Evolutionary conservation across 371 early-diverging fungal genomes (phyloP).

Genomic region (Rhizomucor pusillus): DNA sequence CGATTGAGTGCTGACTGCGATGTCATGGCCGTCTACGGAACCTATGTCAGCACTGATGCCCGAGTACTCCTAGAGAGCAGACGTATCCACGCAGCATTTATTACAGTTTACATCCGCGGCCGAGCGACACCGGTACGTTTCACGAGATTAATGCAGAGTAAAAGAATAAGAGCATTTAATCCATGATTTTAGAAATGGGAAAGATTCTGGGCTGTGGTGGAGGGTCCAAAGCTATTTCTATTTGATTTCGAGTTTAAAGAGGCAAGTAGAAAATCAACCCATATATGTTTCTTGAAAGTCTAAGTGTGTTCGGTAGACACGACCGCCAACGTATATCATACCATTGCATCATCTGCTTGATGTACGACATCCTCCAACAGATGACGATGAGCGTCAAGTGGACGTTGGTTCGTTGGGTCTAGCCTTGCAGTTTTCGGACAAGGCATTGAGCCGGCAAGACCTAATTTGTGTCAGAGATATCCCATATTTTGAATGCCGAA

Average conservation of each 20-base stretch:
- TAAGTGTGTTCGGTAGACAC: constrained; percentile 24
- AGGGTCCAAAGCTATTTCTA: constrained; percentile 28
- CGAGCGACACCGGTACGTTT: constrained; percentile 35
- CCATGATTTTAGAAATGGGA: constrained; percentile 33
- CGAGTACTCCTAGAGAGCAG: constrained; percentile 29
- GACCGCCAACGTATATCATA: constrained; percentile 26
- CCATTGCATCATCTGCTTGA: constrained; percentile 25
- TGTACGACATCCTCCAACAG: constrained; percentile 36
- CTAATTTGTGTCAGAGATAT: constrained; percentile 7
- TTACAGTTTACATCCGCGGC: constrained; percentile 44
- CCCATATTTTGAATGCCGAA: constrained; percentile 31
- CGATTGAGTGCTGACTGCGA: constrained; percentile 17
- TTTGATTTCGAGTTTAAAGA: constrained; percentile 51
- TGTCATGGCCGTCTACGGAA: constrained; percentile 40
- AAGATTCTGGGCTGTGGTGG: constrained; percentile 40
- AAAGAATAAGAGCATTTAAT: not conserved
- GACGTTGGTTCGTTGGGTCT: constrained; percentile 42
- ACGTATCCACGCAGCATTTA: constrained; percentile 29
- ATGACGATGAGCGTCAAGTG: constrained; percentile 44
- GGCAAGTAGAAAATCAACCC: constrained; percentile 21
- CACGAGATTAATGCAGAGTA: too few species aligned
- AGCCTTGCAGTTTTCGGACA: constrained; percentile 38
- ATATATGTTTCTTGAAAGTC: too few species aligned
- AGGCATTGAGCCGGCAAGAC: constrained; percentile 6
- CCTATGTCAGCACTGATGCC: constrained; percentile 28